Evolutionary conservation across 306 rosid species (phyloP), one percentile per base, ranked within the genome.

Genomic region (Spatholobus suberectus): DNA sequence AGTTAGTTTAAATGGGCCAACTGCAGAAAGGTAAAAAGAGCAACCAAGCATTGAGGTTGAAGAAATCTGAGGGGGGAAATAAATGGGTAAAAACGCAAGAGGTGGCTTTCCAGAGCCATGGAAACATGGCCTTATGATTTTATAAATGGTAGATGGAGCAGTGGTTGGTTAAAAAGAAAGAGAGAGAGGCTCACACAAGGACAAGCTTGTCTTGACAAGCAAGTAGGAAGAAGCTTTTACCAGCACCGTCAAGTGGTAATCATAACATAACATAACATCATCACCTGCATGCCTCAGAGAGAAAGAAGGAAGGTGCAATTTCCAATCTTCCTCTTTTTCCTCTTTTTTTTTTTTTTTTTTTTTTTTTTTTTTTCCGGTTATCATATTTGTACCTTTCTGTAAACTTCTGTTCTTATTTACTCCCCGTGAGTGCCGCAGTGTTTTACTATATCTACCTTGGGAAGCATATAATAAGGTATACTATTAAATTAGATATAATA

Each of bases 291-390:
- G 73, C 73, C 57, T 32, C 43, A 55, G 4, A 38, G 14, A 77
- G 4, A 73, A 59, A 57, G 15, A 44, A 32, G 34, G 61, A 83
- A 83, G 86, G 52, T 83, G 70, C 83, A 71, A 83, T 83, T 83
- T 78, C 83, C 83, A 62, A 83, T 77, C 68, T 15, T 38, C 5
- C 40, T 5, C 5, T 57, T n/a, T 57, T 27, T 3, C 1, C 23
- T 13, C 20, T 58, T 74, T 24, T 4, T n/a, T 65, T 66, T 62
- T 15, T 32, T 58, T 74, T 24, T 4, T n/a, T 65, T 66, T 62
- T 15, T n/a, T n/a, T 32, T 58, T 74, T 24, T 4, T n/a, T 65
- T 66, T 62, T 15, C 8, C 3, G 29, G 40, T 73, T 51, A 75
- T 82, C 44, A 46, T 76, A 29, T 66, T 66, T 37, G 5, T 12